Conservation (phyloP, 2,329 filamentous ascomycete species). For the Bretziella fagacearum region DNA sequence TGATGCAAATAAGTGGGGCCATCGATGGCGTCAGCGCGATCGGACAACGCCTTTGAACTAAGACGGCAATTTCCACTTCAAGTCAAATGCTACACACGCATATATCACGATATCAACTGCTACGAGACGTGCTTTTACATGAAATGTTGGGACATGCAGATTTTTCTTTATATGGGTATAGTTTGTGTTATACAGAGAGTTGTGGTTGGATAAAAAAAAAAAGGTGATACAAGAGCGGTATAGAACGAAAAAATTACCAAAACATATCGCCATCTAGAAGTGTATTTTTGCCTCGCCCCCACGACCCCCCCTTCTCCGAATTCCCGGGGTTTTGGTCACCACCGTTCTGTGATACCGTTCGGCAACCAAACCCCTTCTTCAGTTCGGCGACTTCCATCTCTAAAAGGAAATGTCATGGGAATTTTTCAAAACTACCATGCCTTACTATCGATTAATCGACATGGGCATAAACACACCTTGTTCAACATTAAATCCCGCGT, state of each 20-base stretch:
- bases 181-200: not conserved
- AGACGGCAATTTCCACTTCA: not conserved
- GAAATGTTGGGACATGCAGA: no score
- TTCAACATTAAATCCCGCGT: constrained; percentile 19
- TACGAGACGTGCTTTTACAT: no score
- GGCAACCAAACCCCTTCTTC: not conserved
- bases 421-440: not conserved
- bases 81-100: no score
- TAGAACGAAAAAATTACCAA: not conserved
- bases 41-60: not conserved
- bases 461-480: constrained; percentile 12
- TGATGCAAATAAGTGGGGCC: constrained; percentile 14
- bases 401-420: not conserved
- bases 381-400: no score
- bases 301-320: not conserved
- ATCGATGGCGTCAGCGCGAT: constrained; percentile 14
- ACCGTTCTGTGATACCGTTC: not conserved
- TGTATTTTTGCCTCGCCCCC: not conserved
- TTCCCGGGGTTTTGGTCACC: not conserved
- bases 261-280: not conserved
- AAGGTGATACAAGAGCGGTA: not conserved
- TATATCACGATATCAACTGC: no score
- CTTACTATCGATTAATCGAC: not conserved
- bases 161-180: no score
- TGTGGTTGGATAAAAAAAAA: not conserved